These are phyloP conservation scores for Mediolabrus comicus DNA, from an alignment of 108 stramenopile genomes.

Conservation along the genomic window DNA sequence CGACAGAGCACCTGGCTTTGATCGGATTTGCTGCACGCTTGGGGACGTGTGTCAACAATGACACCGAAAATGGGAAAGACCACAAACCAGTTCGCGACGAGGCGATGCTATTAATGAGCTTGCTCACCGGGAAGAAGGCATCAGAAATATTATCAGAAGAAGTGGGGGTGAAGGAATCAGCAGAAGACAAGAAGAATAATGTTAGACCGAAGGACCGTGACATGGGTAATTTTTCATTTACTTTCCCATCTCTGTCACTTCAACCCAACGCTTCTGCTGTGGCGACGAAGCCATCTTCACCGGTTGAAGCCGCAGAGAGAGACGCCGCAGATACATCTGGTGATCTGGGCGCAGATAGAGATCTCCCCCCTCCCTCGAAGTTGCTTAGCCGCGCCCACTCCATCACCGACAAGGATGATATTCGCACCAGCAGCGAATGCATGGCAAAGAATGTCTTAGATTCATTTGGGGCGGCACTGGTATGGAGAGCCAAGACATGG, in stretches of 20 bases:
- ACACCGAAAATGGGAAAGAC: constrained; percentile 46
- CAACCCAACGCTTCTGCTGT: constrained; percentile 12
- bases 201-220: constrained; percentile 6
- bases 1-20: constrained; percentile 61
- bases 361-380: constrained; percentile 43
- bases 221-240: constrained; percentile 38
- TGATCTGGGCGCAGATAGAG: not conserved
- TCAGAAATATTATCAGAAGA: constrained; percentile 40
- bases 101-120: constrained; percentile 81
- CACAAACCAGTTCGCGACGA: constrained; percentile 58
- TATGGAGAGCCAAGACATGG: constrained; percentile 81
- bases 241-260: constrained; percentile 67
- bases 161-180: constrained; percentile 21
- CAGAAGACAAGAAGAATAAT: constrained; percentile 7
- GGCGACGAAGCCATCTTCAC: not conserved
- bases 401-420: constrained; percentile 67
- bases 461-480: constrained; percentile 73
- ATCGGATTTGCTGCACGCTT: constrained; percentile 61
- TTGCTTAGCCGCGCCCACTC: constrained; percentile 62
- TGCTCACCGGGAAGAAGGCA: constrained; percentile 51
- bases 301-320: not conserved
- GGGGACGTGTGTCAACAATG: constrained; percentile 49
- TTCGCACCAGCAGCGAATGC: constrained; percentile 62
- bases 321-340: not conserved
- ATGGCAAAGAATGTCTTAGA: constrained; percentile 77